A percentile compares a stretch with the other conserved stretches of the same genome.
Conservation (phyloP, 2,329 filamentous ascomycete genomes). For the Penicillium rolfsii region DNA sequence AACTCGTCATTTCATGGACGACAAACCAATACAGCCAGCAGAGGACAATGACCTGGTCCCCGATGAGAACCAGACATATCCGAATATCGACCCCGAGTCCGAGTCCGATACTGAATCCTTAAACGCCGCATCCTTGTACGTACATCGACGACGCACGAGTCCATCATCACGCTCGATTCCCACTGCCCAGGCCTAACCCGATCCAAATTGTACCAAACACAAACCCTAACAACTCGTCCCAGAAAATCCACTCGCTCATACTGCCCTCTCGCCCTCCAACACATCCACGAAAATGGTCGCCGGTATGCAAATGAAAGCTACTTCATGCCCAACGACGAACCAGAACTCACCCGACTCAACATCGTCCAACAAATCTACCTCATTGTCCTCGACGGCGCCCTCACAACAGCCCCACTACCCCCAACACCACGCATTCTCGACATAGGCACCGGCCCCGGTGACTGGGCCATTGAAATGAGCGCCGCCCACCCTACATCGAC, state of each 20-base stretch:
- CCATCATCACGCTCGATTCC: not conserved
- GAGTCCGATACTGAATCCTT: conserved; percentile 16
- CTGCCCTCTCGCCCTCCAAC: conserved; percentile 51
- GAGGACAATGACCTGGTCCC: conserved; percentile 15
- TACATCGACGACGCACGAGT: not conserved
- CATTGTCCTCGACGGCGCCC: conserved; percentile 41
- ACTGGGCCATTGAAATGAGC: conserved; percentile 55
- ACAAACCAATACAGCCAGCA: conserved; percentile 22
- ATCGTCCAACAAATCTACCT: conserved; percentile 67
- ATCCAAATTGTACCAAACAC: not conserved
- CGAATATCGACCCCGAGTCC: conserved; percentile 18
- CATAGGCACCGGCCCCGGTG: conserved; percentile 54
- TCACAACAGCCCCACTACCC: conserved; percentile 39
- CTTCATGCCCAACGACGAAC: conserved; percentile 68
- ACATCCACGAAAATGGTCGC: conserved; percentile 63
- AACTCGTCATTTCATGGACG: conserved; percentile 37
- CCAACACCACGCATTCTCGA: conserved; percentile 41
- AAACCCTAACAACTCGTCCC: not conserved
- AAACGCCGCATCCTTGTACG: conserved; percentile 33
- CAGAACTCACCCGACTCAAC: conserved; percentile 65
- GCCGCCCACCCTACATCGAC: conserved; percentile 49
- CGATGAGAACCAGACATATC: not conserved
- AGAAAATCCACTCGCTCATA: conserved; percentile 44
- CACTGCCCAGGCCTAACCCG: not conserved
- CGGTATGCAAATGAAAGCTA: conserved; percentile 65